These are phyloP conservation scores for Gremmenia infestans DNA, from an alignment of 2,329 filamentous ascomycete species.

Conservation along the genomic window DNA sequence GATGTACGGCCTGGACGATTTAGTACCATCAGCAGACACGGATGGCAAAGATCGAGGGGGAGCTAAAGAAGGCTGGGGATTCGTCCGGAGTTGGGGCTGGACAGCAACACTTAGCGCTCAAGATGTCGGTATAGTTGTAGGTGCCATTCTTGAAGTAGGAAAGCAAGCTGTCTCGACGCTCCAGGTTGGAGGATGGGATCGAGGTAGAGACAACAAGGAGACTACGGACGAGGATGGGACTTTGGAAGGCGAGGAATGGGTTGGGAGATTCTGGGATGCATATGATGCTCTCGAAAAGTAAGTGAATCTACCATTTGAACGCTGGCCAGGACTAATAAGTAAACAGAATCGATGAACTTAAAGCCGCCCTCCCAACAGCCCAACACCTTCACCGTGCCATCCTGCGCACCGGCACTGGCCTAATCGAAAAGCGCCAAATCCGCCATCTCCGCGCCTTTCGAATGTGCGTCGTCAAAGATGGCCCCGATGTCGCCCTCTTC, in stretches of 20 bases:
- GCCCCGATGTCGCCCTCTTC: conserved; percentile 86
- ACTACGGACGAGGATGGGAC: conserved; percentile 40
- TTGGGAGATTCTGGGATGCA: conserved; percentile 64
- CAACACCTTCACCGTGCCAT: conserved; percentile 90
- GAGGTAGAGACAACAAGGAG: conserved; percentile 38
- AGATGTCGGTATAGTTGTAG: conserved; percentile 89
- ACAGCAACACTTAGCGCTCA: conserved; percentile 88
- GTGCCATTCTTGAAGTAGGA: conserved; percentile 88
- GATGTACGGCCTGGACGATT: conserved; percentile 87
- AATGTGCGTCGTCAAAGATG: conserved; percentile 93
- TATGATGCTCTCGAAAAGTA: conserved; percentile 69
- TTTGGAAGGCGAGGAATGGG: conserved; percentile 58
- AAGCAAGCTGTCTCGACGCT: conserved; percentile 36
- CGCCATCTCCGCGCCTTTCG: conserved; percentile 88
- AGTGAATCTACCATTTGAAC: conserved; percentile 33
- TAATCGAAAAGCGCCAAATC: conserved; percentile 92
- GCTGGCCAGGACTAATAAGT: conserved; percentile 36
- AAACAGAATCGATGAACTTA: conserved; percentile 67
- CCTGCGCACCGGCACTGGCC: conserved; percentile 81
- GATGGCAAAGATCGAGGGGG: conserved; percentile 65
- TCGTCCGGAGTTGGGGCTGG: conserved; percentile 97
- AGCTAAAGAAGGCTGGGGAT: conserved; percentile 90
- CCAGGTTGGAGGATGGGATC: conserved; percentile 28
- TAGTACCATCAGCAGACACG: conserved; percentile 75
- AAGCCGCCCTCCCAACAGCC: conserved; percentile 72